phyloP scores from a whole-genome alignment of 768 basidiomycete species.

The Boletus subcaerulescens region DNA sequence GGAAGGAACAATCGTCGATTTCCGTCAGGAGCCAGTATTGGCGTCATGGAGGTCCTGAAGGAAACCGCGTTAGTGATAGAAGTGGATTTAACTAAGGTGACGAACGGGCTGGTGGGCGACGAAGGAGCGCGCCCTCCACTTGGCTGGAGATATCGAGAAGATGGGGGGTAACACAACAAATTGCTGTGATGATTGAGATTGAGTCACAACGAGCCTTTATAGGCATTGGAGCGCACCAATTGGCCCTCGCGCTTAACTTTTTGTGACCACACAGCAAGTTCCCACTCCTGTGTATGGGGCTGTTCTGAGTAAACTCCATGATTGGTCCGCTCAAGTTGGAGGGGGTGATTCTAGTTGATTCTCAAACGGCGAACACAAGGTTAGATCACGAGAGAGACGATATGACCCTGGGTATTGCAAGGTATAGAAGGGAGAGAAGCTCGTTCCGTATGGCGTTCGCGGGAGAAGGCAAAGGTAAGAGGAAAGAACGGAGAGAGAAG shows the following conservation, averaged over 20 bases:
- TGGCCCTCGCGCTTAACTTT: neutral
- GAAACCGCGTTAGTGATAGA: neutral
- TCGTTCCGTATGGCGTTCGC: neutral
- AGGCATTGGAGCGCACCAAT: conserved; percentile 10
- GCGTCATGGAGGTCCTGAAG: conserved; percentile 7
- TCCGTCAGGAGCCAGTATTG: neutral
- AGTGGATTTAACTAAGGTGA: neutral
- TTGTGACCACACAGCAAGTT: conserved; percentile 17
- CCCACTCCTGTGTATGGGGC: conserved; percentile 18
- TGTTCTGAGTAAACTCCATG: conserved; percentile 9
- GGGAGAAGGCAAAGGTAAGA: neutral
- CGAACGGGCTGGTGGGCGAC: conserved; percentile 1
- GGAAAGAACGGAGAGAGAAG: neutral
- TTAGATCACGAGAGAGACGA: neutral
- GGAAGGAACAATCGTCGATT: neutral
- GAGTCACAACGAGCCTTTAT: conserved; percentile 16
- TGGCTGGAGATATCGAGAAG: neutral
- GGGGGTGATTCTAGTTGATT: neutral
- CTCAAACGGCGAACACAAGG: neutral
- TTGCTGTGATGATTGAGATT: conserved; percentile 6
- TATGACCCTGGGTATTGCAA: neutral
- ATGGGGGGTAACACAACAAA: neutral
- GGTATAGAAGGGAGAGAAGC: neutral
- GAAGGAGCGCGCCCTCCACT: neutral
- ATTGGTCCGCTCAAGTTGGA: neutral